Conservation (phyloP, 2,329 filamentous ascomycete genomes). For the Claviceps digitariae region DNA sequence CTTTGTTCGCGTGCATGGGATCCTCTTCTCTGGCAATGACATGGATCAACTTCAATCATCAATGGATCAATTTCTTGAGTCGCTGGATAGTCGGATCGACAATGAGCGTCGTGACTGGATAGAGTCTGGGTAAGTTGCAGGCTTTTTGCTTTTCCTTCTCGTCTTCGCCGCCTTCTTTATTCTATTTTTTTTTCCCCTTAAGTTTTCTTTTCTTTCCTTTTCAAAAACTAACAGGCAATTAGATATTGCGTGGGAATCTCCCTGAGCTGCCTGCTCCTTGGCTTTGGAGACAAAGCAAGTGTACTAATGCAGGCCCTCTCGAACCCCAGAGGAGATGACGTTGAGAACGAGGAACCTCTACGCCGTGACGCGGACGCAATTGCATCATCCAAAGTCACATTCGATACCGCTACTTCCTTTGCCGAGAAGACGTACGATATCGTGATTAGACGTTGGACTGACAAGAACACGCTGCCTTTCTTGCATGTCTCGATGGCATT, state of each 20-base stretch:
- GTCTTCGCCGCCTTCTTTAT: background rate
- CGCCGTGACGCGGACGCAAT: constrained; percentile 12
- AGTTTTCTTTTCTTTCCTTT: too few relatives aligned
- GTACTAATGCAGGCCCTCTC: constrained; percentile 28
- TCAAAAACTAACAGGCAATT: background rate
- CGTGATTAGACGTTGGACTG: constrained; percentile 37
- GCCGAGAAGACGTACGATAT: constrained; percentile 30
- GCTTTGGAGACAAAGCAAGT: constrained; percentile 28
- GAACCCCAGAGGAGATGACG: constrained; percentile 10
- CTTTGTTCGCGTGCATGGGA: constrained; percentile 51
- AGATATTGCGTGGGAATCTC: constrained; percentile 22
- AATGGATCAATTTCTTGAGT: constrained; percentile 33
- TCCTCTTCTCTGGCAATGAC: constrained; percentile 43
- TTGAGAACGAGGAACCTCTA: constrained; percentile 14
- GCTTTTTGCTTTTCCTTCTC: background rate
- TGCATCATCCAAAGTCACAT: constrained; percentile 12
- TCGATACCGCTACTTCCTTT: constrained; percentile 26
- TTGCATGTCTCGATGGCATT: constrained; percentile 51
- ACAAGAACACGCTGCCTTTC: constrained; percentile 47
- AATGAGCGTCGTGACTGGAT: constrained; percentile 35
- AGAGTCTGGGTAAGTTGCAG: constrained; percentile 25
- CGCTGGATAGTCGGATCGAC: constrained; percentile 45
- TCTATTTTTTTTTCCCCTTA: background rate
- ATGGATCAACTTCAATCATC: constrained; percentile 32
- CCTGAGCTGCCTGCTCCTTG: constrained; percentile 18